Evolutionary conservation across 192 early-diverging fungal genomes (phyloP), one percentile per base, ranked within the genome.

Genomic region (Spizellomyces punctatus): DNA sequence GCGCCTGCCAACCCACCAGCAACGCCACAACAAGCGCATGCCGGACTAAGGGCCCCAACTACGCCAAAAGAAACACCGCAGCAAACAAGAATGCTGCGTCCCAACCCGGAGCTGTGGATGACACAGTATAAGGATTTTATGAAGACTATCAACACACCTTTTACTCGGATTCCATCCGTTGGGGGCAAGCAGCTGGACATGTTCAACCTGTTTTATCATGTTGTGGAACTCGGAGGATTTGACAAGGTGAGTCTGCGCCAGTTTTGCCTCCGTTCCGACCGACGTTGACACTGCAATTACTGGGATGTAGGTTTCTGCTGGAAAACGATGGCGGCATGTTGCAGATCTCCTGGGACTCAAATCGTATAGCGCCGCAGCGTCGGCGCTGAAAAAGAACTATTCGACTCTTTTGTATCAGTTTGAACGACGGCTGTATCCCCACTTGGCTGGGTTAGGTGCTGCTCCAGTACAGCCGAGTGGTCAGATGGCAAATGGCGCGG

Each of bases 161-260:
- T 50, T 16, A 54, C 48, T 27, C 64, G 61, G 2, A 67, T 71
- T 42, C 68, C 74, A 5, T 49, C 48, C 17, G 52, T 71, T 16
- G 60, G 47, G n/a, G 61, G 61, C 22, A 76, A 76, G 48, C 74
- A 67, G 7, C 14, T 71, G 8, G 74, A 76, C 64, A 16, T 71
- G 64, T 72, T 66, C 64, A 12, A 36, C n/a, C 8, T 71, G 4
- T 76, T 76, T 64, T 67, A 63, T 48, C 10, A 50, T 21, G 47
- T 76, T 5, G 46, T 71, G 5, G 68, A 63, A 16, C 62, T 48
- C 14, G 74, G 74, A 10, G 68, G 67, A 36, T 71, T 62, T 58
- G 68, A 71, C 21, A 55, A 68, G 66, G 50, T 75, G 6, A 45
- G 41, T 21, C 60, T 48, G 67, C n/a, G 9, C 48, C 44, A 17